A percentile compares a stretch with the other conserved stretches of the same genome.
Evolutionary conservation across 2,329 filamentous ascomycete species (phyloP).

Genomic region (Fusarium fracticaudum): DNA sequence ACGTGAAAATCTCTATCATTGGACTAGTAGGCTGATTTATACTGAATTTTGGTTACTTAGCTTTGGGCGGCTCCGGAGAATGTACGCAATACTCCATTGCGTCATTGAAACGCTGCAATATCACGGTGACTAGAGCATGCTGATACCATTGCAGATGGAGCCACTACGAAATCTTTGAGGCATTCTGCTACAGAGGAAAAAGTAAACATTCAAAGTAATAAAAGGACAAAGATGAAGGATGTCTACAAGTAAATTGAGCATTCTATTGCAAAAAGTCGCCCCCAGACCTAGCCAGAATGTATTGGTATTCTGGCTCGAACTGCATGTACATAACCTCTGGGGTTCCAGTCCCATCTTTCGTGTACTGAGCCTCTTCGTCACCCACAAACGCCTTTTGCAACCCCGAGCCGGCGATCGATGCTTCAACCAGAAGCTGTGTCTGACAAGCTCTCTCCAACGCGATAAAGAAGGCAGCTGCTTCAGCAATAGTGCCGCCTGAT

Average conservation of each 20-base stretch:
- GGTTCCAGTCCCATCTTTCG: neutral
- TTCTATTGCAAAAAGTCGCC: neutral
- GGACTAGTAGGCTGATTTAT: too few species aligned
- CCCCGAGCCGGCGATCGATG: neutral
- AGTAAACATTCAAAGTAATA: too few species aligned
- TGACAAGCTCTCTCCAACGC: neutral
- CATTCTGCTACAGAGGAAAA: too few species aligned
- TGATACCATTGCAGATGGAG: fast-evolving
- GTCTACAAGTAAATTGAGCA: neutral
- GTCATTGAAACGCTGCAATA: too few species aligned
- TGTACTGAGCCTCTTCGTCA: neutral
- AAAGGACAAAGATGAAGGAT: too few species aligned
- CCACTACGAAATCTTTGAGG: neutral
- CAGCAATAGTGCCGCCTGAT: neutral
- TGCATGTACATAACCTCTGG: neutral
- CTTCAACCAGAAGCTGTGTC: neutral
- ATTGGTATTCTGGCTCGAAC: neutral
- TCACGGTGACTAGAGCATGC: neutral
- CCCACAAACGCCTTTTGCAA: neutral
- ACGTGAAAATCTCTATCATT: too few species aligned
- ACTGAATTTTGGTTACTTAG: too few species aligned
- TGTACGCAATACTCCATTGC: neutral
- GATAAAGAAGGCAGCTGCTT: neutral
- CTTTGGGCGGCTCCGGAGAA: too few species aligned
- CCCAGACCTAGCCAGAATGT: neutral